Evolutionary conservation across 768 basidiomycete genomes (phyloP), one percentile per base, ranked within the genome.

Genomic region (Russula dissimulans): DNA sequence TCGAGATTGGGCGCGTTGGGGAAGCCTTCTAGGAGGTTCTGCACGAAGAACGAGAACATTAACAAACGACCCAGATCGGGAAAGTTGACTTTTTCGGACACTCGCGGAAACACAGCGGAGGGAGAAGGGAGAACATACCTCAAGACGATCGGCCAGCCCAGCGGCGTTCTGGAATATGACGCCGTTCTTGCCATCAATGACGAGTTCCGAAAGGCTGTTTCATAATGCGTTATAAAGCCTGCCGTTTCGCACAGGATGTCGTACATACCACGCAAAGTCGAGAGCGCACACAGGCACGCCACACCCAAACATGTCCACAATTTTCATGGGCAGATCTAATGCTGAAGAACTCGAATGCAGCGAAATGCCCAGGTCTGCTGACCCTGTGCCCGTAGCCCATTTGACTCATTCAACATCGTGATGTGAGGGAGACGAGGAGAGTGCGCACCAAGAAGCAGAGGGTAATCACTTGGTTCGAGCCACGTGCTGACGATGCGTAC

Each of bases 281-380:
- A 93, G 78, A 0, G 97, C 95, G 62, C 95, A 89, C 8, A 97
- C 97, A 0, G 95, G 95, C 57, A 98, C 76, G 5, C 87, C 87
- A 66, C 95, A 97, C 4, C 97, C 97, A 74, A 98, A 97, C 95
- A 98, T 97, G 71, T 99, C 97, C 7, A 99, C 93, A 5, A 99
- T 85, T 72, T 99, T 99, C 97, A 99, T 99, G 3, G 97, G 97
- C 56, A 99, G 76, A 72, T 99, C 97, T 58, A 94, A 74, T 1
- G 82, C 88, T 2, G 91, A 95, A 0, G 91, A 92, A 71, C 91
- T 95, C 5, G 84, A 82, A 74, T 99, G 97, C 52, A 99, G 74
- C 62, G 85, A 93, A 59, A 98, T 81, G 3, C 97, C 97, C 43
- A 99, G 67, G 71, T 99, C 94, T 10, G 94, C 91, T 4, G 91